Evolutionary conservation across 306 rosid species (phyloP).

Genomic region (Psophocarpus tetragonolobus): DNA sequence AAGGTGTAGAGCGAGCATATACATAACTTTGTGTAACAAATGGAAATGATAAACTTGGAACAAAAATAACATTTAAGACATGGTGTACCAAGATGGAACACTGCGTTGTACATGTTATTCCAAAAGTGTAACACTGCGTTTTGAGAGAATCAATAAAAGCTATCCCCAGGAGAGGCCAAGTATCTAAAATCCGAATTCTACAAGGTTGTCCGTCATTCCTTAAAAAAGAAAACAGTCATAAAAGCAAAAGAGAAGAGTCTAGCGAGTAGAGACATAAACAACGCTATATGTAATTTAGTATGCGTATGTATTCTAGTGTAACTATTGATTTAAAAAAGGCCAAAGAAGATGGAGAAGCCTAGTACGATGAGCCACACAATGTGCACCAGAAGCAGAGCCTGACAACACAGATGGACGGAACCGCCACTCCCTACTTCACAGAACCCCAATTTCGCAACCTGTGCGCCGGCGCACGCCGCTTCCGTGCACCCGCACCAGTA

Average conservation of each 20-base stretch:
- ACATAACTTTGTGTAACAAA: no score
- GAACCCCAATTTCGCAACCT: constrained; percentile 67
- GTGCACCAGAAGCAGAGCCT: constrained; percentile 85
- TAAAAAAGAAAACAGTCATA: not conserved
- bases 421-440: constrained; percentile 84
- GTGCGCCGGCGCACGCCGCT: constrained; percentile 69
- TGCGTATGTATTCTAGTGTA: no score
- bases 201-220: not conserved
- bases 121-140: not conserved
- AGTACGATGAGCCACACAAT: constrained; percentile 84
- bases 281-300: no score
- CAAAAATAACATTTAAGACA: no score
- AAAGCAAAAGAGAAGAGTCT: not conserved
- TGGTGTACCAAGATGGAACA: no score
- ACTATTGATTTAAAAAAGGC: constrained; percentile 42
- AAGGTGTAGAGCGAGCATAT: no score
- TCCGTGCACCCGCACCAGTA: constrained; percentile 96
- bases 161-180: not conserved
- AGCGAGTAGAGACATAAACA: not conserved
- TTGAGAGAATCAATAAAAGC: not conserved
- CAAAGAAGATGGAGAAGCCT: constrained; percentile 72
- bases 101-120: no score
- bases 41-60: no score
- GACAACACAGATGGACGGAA: constrained; percentile 73
- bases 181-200: not conserved